Evolutionary conservation across 805 yeast genomes (phyloP).

Genomic region (Candida ponderosae): DNA sequence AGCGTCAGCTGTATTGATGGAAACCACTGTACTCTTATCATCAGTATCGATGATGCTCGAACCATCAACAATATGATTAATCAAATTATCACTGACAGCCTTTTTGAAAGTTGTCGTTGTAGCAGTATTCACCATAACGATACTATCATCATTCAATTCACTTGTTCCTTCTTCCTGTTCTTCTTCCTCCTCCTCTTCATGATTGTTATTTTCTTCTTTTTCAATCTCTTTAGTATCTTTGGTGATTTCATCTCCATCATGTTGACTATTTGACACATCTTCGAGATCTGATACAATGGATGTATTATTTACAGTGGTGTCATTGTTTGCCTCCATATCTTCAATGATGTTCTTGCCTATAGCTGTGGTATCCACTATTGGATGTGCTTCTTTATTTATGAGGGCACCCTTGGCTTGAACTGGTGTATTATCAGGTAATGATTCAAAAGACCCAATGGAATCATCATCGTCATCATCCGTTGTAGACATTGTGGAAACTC

Average conservation of each 20-base stretch:
- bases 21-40: too few relatives aligned
- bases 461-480: too few relatives aligned
- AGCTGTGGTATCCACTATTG: too few relatives aligned
- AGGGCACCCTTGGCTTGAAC: too few relatives aligned
- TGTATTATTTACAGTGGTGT: too few relatives aligned
- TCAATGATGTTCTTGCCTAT: too few relatives aligned
- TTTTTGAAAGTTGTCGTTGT: conserved; percentile 11
- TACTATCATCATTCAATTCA: conserved; percentile 6
- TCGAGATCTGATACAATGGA: conserved; percentile 8
- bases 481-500: conserved; percentile 30
- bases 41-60: not conserved
- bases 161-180: not conserved
- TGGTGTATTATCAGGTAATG: too few relatives aligned
- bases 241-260: conserved; percentile 6
- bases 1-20: not conserved
- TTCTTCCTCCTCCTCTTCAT: not conserved
- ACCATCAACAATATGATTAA: too few relatives aligned
- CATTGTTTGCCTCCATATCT: too few relatives aligned
- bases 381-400: too few relatives aligned
- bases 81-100: conserved; percentile 1
- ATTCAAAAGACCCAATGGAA: too few relatives aligned
- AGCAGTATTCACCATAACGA: conserved; percentile 10
- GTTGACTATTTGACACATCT: not conserved
- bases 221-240: not conserved
- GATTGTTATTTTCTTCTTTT: not conserved